Evolutionary conservation across 495 filamentous ascomycete species (phyloP).

Genomic region (Penicillium taxi): DNA sequence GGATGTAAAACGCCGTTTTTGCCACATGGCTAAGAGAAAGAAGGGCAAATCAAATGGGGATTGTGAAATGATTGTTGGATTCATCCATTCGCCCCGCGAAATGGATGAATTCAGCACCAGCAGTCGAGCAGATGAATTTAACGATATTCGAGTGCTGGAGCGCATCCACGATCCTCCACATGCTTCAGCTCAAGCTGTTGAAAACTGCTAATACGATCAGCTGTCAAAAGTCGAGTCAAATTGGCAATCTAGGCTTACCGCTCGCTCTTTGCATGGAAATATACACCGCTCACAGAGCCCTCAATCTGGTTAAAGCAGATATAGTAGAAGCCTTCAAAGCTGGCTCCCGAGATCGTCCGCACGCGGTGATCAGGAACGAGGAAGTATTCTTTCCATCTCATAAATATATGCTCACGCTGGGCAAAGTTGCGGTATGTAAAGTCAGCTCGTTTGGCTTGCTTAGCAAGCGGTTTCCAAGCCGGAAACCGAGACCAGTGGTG

Average conservation of each 20-base stretch:
- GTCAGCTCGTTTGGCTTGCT: conserved; percentile 70
- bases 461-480: conserved; percentile 70
- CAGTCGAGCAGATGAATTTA: conserved; percentile 37
- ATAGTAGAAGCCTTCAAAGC: conserved; percentile 98
- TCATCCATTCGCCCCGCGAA: background rate
- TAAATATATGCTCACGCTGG: conserved; percentile 88
- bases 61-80: background rate
- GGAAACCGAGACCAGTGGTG: conserved; percentile 90
- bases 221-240: background rate
- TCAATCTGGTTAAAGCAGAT: conserved; percentile 94
- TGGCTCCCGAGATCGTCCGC: conserved; percentile 80
- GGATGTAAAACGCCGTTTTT: background rate
- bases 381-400: conserved; percentile 99
- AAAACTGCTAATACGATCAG: conserved; percentile 46
- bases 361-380: conserved; percentile 93
- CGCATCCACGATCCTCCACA: conserved; percentile 76
- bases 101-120: conserved; percentile 10
- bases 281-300: conserved; percentile 83
- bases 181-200: conserved; percentile 90
- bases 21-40: no score
- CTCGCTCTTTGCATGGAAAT: conserved; percentile 96
- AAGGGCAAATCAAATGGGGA: background rate
- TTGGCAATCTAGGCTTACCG: conserved; percentile 52
- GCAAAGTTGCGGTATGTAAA: conserved; percentile 59
- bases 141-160: conserved; percentile 87